These are phyloP conservation scores for Fraxinus quadrangulata DNA, from an alignment of 257 asterid genomes.

Conservation along the genomic window DNA sequence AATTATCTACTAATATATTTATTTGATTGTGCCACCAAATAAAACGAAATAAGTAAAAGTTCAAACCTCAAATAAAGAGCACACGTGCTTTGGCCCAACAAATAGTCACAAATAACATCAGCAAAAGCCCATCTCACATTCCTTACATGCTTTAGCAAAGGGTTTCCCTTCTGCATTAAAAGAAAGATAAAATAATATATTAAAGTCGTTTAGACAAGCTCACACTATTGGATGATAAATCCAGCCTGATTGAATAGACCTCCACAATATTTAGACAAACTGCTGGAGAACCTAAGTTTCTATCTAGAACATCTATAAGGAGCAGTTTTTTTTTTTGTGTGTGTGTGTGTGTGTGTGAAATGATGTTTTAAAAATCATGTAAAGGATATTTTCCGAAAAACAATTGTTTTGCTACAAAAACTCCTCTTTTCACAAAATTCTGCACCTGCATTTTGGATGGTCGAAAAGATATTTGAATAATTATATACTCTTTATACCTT, in stretches of 20 bases:
- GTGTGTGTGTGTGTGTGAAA: background rate
- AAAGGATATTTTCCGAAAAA: background rate
- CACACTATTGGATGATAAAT: background rate
- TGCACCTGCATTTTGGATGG: background rate
- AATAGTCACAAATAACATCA: slow-evolving; percentile 76
- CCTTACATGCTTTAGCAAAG: slow-evolving; percentile 89
- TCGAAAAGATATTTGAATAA: background rate
- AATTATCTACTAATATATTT: background rate
- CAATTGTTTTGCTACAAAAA: background rate
- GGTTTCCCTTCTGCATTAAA: slow-evolving; percentile 89
- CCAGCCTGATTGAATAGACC: background rate
- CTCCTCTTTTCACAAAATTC: background rate
- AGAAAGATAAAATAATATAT: slow-evolving; percentile 12
- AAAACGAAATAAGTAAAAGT: slow-evolving; percentile 17
- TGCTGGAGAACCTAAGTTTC: background rate
- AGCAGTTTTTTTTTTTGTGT: background rate
- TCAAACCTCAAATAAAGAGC: slow-evolving; percentile 88
- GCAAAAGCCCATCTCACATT: slow-evolving; percentile 91
- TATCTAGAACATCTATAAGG: background rate
- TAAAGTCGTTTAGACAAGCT: slow-evolving; percentile 1
- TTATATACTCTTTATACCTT: no score
- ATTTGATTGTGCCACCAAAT: slow-evolving; percentile 2
- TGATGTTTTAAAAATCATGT: background rate
- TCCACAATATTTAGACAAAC: background rate
- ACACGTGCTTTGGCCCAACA: slow-evolving; percentile 76